Conservation (phyloP, 805 yeast genomes). For the Barnettozyma sucrosica region DNA sequence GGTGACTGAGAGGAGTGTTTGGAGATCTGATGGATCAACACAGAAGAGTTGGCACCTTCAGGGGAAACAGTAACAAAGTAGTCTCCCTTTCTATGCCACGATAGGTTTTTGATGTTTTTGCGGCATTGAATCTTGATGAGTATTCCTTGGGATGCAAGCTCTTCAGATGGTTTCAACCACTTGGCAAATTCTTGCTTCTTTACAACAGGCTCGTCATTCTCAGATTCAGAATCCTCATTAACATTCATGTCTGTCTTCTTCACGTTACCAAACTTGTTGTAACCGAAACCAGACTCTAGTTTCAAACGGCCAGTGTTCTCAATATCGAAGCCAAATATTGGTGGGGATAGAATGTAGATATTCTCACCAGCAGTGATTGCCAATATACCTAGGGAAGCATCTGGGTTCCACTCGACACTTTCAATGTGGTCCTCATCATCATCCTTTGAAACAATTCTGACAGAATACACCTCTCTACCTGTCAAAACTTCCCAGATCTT, state of each 20-base stretch:
- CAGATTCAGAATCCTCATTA: slow-evolving; percentile 35
- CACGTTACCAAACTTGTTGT: slow-evolving; percentile 54
- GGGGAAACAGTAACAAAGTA: slow-evolving; percentile 97
- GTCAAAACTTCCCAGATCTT: slow-evolving; percentile 96
- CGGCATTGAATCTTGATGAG: slow-evolving; percentile 66
- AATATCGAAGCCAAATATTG: slow-evolving; percentile 80
- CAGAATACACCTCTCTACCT: slow-evolving; percentile 84
- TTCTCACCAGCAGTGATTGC: slow-evolving; percentile 82
- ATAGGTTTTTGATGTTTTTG: slow-evolving; percentile 65
- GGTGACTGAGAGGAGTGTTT: slow-evolving; percentile 95
- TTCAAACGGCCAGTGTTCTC: slow-evolving; percentile 75
- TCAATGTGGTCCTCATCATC: slow-evolving; percentile 77
- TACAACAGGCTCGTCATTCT: slow-evolving; percentile 29
- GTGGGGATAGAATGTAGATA: slow-evolving; percentile 78
- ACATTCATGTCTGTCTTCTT: slow-evolving; percentile 38
- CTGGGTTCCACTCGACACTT: slow-evolving; percentile 87
- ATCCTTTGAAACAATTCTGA: slow-evolving; percentile 35
- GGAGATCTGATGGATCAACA: slow-evolving; percentile 89
- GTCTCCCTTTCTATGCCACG: slow-evolving; percentile 98
- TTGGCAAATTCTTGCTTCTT: slow-evolving; percentile 56
- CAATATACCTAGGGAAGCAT: slow-evolving; percentile 61
- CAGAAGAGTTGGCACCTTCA: slow-evolving; percentile 81
- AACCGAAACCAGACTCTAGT: slow-evolving; percentile 91
- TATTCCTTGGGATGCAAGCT: slow-evolving; percentile 61
- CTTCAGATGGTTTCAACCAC: slow-evolving; percentile 75